Conservation (phyloP, 371 early-diverging fungal genomes). For the Cokeromyces recurvatus region DNA sequence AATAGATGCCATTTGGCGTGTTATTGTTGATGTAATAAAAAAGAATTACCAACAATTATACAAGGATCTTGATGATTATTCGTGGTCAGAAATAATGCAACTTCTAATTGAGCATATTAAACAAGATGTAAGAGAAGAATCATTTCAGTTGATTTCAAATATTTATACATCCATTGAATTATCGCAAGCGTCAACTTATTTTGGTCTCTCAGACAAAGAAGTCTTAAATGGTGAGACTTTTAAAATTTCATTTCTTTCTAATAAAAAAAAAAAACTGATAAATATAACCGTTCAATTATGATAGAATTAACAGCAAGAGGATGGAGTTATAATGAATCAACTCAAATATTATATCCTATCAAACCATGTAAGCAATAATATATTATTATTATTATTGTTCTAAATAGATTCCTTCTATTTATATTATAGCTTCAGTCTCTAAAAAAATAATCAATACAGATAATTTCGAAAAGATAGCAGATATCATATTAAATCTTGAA, state of each 20-base stretch:
- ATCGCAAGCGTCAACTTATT: conserved; percentile 15
- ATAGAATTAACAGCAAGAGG: conserved; percentile 8
- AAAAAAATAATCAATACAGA: not conserved
- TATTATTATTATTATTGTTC: too few species aligned
- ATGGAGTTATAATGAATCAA: conserved; percentile 12
- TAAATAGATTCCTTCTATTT: too few species aligned
- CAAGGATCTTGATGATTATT: conserved; percentile 8
- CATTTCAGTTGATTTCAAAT: conserved; percentile 15
- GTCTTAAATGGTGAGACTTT: conserved; percentile 21
- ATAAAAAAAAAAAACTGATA: too few species aligned
- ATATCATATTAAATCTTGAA: conserved; percentile 19
- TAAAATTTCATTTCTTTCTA: too few species aligned
- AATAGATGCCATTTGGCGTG: conserved; percentile 25
- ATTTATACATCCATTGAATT: conserved; percentile 22
- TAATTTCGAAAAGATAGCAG: conserved; percentile 15
- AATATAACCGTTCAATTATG: not conserved
- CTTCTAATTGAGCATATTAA: conserved; percentile 11
- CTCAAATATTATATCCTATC: conserved; percentile 9
- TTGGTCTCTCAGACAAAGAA: conserved; percentile 20
- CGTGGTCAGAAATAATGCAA: conserved; percentile 21
- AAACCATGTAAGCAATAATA: too few species aligned
- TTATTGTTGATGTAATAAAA: conserved; percentile 13
- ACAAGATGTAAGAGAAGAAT: conserved; percentile 8
- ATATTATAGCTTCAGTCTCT: not conserved
- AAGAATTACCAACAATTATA: conserved; percentile 21